Evolutionary conservation across 192 early-diverging fungal species (phyloP), one percentile per base, ranked within the genome.

Genomic region (Backusella circina): DNA sequence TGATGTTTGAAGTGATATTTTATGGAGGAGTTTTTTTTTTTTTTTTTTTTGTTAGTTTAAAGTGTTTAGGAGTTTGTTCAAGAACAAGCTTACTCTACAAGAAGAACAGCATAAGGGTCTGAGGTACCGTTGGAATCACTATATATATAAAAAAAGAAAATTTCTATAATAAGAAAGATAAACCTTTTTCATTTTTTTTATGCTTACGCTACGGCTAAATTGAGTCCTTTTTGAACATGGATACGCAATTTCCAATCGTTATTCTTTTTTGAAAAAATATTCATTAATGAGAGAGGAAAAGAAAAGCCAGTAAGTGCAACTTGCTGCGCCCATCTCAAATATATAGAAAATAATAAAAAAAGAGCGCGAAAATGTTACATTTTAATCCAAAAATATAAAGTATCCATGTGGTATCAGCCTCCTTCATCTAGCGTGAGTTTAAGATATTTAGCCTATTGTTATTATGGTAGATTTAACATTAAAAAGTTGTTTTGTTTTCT

Each of bases 201-300:
- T 51, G 13, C 77, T 74, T 79, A 79, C 77, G 73, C 77, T 38
- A 67, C 73, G n/a, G 77, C 77, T 12, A 79, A 51, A 65, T 74
- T 57, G 10, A 67, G 67, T 21, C 50, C 77, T 68, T 35, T 35
- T 68, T 68, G 33, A 21, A 68, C 31, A 18, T 41, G 16, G 28
- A 75, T 75, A 30, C 74, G 74, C 13, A 75, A 26, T 44, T 68
- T 75, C 23, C 32, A 69, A 16, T 41, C 50, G 23, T 75, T 69
- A 9, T 67, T 8, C 2, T 39, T 69, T 32, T 36, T 68, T 2
- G 30, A 33, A 67, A 64, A 74, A 44, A 74, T 33, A 68, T 21
- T 38, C 67, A 68, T 68, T 66, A n/a, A n/a, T 30, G 32, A 38
- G 23, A 13, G 54, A 61, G 26, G 28, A 61, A 28, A 61, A 61